These are phyloP conservation scores for Colletotrichum chlorophyti DNA, from an alignment of 2,329 filamentous ascomycete species.

Conservation along the genomic window DNA sequence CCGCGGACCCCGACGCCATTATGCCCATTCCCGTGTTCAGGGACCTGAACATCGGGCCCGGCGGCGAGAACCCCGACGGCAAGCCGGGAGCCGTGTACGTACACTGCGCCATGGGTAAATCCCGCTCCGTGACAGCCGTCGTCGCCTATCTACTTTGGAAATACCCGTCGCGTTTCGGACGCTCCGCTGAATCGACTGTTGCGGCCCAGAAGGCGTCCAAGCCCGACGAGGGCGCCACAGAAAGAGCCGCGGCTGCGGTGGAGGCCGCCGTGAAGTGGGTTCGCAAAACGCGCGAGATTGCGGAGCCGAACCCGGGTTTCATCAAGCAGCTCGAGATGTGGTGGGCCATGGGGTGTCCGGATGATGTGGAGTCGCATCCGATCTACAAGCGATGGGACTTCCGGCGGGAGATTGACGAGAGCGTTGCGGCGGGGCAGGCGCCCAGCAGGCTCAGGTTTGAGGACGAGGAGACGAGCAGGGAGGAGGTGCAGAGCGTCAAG, in stretches of 20 bases:
- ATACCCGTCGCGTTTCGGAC: conserved; percentile 60
- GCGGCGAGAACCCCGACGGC: conserved; percentile 28
- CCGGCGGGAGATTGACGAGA: conserved; percentile 60
- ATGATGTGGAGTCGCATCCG: conserved; percentile 68
- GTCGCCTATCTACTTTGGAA: conserved; percentile 85
- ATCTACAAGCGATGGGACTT: conserved; percentile 79
- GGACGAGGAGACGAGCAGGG: conserved; percentile 62
- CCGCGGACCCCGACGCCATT: conserved; percentile 18
- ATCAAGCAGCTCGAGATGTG: conserved; percentile 88
- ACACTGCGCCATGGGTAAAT: conserved; percentile 93
- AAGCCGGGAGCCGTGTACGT: conserved; percentile 57
- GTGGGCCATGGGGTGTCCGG: conserved; percentile 84
- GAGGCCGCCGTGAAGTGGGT: conserved; percentile 72
- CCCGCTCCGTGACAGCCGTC: conserved; percentile 83
- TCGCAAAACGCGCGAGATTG: conserved; percentile 74
- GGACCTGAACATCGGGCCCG: conserved; percentile 12
- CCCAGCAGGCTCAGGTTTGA: conserved; percentile 86
- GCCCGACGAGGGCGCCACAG: conserved; percentile 35
- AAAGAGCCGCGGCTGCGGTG: conserved; percentile 56
- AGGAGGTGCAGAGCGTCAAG: conserved; percentile 30
- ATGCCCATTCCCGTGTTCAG: conserved; percentile 7
- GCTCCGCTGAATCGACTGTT: conserved; percentile 49
- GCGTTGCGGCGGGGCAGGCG: conserved; percentile 75
- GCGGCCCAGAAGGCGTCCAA: conserved; percentile 16
- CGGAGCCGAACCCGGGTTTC: conserved; percentile 91